Evolutionary conservation across 768 basidiomycete genomes (phyloP).

Genomic region (Collybia mongolica): DNA sequence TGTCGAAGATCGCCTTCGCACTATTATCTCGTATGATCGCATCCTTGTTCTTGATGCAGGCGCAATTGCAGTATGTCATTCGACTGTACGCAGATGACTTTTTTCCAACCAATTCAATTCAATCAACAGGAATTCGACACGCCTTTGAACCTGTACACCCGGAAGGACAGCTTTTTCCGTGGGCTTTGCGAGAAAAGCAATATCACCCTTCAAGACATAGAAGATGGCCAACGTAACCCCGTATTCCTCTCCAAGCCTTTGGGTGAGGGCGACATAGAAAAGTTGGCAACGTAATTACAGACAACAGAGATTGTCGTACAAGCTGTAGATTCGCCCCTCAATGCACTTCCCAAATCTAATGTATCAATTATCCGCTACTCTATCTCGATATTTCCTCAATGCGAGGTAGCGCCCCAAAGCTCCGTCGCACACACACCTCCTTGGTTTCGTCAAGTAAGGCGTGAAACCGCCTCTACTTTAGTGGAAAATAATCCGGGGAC

Average conservation of each 20-base stretch:
- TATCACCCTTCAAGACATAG: constrained; percentile 48
- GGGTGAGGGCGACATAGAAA: not conserved
- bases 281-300: not conserved
- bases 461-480: too few relatives aligned
- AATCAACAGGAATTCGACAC: constrained; percentile 52
- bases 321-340: too few relatives aligned
- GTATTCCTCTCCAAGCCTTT: not conserved
- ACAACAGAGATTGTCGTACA: too few relatives aligned
- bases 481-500: too few relatives aligned
- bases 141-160: constrained; percentile 49
- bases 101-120: not conserved
- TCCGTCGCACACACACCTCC: too few relatives aligned
- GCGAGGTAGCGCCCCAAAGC: not conserved
- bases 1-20: constrained; percentile 63
- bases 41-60: constrained; percentile 71
- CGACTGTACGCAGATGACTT: not conserved
- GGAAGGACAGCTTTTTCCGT: constrained; percentile 52
- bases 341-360: too few relatives aligned
- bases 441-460: too few relatives aligned
- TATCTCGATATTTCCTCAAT: too few relatives aligned
- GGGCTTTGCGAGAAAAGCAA: constrained; percentile 57
- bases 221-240: too few relatives aligned
- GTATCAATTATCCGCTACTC: too few relatives aligned
- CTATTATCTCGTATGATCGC: constrained; percentile 73
- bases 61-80: constrained; percentile 42